A percentile compares a stretch with the other conserved stretches of the same genome.
Evolutionary conservation across 805 yeast species (phyloP).

Genomic region (Pichia deserticola): DNA sequence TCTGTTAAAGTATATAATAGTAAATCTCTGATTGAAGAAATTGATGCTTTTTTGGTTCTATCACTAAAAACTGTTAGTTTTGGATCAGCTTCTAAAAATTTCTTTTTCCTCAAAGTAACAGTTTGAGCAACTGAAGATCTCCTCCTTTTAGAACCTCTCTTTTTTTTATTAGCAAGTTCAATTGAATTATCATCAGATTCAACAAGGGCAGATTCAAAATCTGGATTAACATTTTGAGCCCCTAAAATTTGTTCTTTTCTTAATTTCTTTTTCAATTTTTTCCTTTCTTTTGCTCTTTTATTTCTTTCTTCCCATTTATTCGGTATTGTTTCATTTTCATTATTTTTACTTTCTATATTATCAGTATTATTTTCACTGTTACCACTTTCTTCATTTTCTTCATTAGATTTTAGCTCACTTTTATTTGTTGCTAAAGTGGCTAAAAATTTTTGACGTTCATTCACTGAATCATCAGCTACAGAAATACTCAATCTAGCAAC

Average conservation of each 20-base stretch:
- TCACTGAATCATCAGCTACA: slow-evolving; percentile 11
- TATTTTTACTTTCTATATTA: background rate
- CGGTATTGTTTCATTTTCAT: background rate
- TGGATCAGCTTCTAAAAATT: slow-evolving; percentile 22
- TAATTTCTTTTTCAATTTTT: slow-evolving; percentile 14
- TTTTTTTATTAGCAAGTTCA: background rate
- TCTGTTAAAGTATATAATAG: slow-evolving; percentile 36
- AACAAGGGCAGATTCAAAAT: background rate
- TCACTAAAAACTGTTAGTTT: slow-evolving; percentile 8
- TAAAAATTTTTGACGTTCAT: slow-evolving; percentile 15
- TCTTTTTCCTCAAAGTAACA: slow-evolving; percentile 25
- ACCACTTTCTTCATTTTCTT: background rate
- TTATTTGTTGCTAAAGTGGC: background rate
- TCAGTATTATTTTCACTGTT: background rate
- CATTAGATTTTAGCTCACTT: too few species aligned
- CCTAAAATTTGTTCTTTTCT: slow-evolving; percentile 12
- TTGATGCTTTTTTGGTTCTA: slow-evolving; percentile 22
- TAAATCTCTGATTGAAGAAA: slow-evolving; percentile 40
- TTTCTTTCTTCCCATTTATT: background rate
- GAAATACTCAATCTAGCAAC: slow-evolving; percentile 27
- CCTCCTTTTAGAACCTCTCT: slow-evolving; percentile 26
- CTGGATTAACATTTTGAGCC: background rate
- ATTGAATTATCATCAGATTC: background rate
- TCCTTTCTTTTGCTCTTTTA: background rate
- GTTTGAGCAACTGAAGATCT: slow-evolving; percentile 32